A percentile compares a stretch with the other conserved stretches of the same genome.
Conservation (phyloP, 768 basidiomycete genomes). For the Boletus patriciae region DNA sequence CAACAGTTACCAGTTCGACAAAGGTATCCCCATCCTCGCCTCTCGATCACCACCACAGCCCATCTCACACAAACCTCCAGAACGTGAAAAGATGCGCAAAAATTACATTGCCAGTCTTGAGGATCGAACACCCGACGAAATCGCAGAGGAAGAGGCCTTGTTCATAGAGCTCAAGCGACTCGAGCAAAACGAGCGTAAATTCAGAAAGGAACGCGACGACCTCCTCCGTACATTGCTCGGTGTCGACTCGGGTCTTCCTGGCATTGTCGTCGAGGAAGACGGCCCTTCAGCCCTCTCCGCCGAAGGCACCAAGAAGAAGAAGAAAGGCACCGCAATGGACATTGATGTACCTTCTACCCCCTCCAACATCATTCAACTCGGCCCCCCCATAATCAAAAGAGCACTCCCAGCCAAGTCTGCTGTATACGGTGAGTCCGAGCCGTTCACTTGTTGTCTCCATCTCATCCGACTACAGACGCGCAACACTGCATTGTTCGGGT, state of each 20-base stretch:
- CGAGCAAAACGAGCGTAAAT: slow-evolving; percentile 87
- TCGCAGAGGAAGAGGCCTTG: slow-evolving; percentile 92
- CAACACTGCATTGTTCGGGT: slow-evolving; percentile 72
- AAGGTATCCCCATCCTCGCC: slow-evolving; percentile 48
- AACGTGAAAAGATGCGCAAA: slow-evolving; percentile 85
- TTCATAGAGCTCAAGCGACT: slow-evolving; percentile 93
- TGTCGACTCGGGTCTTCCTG: slow-evolving; percentile 82
- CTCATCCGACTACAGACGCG: slow-evolving; percentile 48
- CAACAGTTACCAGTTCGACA: slow-evolving; percentile 81
- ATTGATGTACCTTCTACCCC: slow-evolving; percentile 36
- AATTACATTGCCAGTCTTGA: slow-evolving; percentile 86
- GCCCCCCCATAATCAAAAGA: slow-evolving; percentile 38
- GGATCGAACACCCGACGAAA: slow-evolving; percentile 82
- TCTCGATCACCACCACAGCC: too few species aligned
- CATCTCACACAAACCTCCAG: slow-evolving; percentile 39
- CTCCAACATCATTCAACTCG: slow-evolving; percentile 38
- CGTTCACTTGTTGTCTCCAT: not conserved
- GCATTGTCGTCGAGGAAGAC: slow-evolving; percentile 66
- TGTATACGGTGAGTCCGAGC: slow-evolving; percentile 50
- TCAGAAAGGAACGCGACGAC: slow-evolving; percentile 86
- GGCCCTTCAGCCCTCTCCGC: slow-evolving; percentile 45
- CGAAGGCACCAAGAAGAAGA: slow-evolving; percentile 59
- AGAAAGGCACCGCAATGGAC: slow-evolving; percentile 34
- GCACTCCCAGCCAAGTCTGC: slow-evolving; percentile 53
- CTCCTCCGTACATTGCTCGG: slow-evolving; percentile 81